Evolutionary conservation across 192 early-diverging fungal species (phyloP).

Genomic region (Funneliformis geosporum): DNA sequence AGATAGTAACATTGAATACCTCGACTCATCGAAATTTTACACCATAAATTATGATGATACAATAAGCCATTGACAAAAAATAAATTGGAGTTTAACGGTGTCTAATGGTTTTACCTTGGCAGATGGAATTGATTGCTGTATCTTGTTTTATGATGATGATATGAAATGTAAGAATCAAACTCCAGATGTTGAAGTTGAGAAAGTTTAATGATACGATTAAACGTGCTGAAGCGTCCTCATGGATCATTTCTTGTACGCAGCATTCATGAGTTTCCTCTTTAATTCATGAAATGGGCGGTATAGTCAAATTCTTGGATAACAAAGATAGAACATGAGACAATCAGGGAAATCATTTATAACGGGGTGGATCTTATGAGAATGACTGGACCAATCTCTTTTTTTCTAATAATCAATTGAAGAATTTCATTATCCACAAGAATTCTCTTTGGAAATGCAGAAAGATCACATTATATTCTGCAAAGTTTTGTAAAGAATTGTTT

Average conservation of each 20-base stretch:
- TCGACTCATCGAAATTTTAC: no score
- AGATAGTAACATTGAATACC: neutral
- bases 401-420: neutral
- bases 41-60: no score
- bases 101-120: no score
- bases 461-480: neutral
- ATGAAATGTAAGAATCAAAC: no score
- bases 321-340: neutral
- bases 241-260: neutral
- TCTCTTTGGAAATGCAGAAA: no score
- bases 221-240: neutral
- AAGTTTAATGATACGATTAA: no score
- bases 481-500: neutral
- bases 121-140: no score
- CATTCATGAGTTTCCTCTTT: neutral
- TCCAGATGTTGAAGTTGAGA: no score
- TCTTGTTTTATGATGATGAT: no score
- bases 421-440: no score
- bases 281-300: neutral
- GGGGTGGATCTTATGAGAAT: neutral
- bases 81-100: no score
- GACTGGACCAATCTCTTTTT: neutral
- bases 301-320: neutral
- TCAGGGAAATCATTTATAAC: neutral
- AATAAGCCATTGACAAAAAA: no score